Percentiles rank a stretch among this genome's conserved stretches.
Evolutionary conservation across 148 eudicot species (phyloP).

Genomic region (Silene conica): DNA sequence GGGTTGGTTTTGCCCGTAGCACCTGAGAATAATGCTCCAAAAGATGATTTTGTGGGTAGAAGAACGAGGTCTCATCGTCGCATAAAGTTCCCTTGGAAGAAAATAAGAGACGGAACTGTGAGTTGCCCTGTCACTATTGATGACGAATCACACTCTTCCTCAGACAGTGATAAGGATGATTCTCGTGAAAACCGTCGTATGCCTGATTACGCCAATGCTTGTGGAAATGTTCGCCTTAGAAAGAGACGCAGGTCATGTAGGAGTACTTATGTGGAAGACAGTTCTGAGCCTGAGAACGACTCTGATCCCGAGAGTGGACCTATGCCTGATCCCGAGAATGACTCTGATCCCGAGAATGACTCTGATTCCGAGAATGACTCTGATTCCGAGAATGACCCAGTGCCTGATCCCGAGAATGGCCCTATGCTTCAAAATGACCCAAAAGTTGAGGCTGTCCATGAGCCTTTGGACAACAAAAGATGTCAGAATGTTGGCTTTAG

Average conservation of each 20-base stretch:
- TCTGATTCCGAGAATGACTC: neutral
- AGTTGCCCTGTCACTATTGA: conserved; percentile 11
- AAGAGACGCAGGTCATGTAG: conserved; percentile 2
- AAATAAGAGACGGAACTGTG: neutral
- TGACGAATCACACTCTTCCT: neutral
- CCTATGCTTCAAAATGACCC: neutral
- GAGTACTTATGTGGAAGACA: neutral
- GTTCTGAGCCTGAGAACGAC: neutral
- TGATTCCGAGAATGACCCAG: neutral
- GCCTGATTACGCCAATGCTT: neutral
- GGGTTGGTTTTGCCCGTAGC: conserved; percentile 13
- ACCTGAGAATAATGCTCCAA: conserved; percentile 5
- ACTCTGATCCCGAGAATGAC: neutral
- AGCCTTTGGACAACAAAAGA: too few relatives aligned
- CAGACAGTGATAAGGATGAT: neutral
- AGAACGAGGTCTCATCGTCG: conserved; percentile 17
- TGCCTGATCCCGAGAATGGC: neutral
- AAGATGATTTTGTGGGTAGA: neutral
- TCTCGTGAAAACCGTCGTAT: neutral
- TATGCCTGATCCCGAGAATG: neutral
- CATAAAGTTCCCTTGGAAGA: neutral
- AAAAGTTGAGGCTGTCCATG: neutral
- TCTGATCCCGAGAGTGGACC: neutral
- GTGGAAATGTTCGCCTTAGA: neutral
- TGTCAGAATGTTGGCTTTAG: neutral